Base-by-base conservation (phyloP, 495 filamentous ascomycete species). In the Hapsidospora chrysogenum region DNA sequence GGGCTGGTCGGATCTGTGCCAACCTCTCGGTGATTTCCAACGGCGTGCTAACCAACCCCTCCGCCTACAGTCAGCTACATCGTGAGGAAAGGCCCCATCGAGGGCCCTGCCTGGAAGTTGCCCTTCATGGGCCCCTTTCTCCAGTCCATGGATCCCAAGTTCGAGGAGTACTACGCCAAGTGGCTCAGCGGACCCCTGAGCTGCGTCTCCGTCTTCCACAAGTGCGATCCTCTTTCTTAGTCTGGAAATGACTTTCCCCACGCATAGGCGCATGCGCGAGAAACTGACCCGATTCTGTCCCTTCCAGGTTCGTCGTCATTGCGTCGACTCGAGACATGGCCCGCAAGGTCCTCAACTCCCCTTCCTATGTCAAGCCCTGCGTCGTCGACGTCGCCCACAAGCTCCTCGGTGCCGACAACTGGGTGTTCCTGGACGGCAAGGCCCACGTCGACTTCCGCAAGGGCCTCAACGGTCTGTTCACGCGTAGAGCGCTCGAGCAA, bases 181-280 rank as follows among this genome's bases (percentile, higher is more conserved):
- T 97, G 87, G 87, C 49, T 72, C 46, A 89, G 82, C 52, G 89
- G 81, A 10, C 73, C 76, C 9, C 66, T 97, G 47, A 94, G 86
- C 62, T 97, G 89, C 58, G 87, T 97, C 39, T 94, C 85, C 9
- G 85, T 97, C 41, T 97, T 97, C 64, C 89, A 97, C 71, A 97
- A 97, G 86, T 94, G 72, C 48, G 82, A 49, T 33, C 23, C 14
- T 4, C 30, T 11, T 4, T 10, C 30, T 17, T 2, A 7, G 30
- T 9, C 3, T 18, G 3, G 30, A 31, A 8, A 31, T 9, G n/a
- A n/a, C n/a, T n/a, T n/a, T n/a, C n/a, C n/a, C n/a, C n/a, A n/a
- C n/a, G n/a, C n/a, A n/a, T n/a, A n/a, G n/a, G n/a, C n/a, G n/a
- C n/a, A n/a, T n/a, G n/a, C n/a, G n/a, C n/a, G n/a, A n/a, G n/a